Percentiles rank a stretch among this genome's conserved stretches.
These are phyloP conservation scores for Colletotrichum theobromicola DNA, from an alignment of 2,329 filamentous ascomycete species.

Conservation along the genomic window DNA sequence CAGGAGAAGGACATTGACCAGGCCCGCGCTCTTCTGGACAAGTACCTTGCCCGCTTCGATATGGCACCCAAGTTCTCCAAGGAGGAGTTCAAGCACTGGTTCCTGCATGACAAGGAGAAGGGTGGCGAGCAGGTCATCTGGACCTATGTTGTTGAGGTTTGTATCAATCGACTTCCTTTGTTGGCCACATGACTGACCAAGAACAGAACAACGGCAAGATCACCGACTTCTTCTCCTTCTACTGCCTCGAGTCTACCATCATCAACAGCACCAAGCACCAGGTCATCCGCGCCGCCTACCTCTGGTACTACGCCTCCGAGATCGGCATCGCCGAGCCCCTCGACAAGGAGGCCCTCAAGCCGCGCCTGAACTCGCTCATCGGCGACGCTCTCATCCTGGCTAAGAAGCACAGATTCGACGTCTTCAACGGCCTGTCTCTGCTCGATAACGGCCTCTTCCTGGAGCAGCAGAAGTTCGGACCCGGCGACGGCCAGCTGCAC, in stretches of 20 bases:
- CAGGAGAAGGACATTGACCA: slow-evolving; percentile 77
- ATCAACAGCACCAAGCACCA: slow-evolving; percentile 82
- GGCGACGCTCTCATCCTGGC: slow-evolving; percentile 87
- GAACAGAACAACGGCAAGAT: slow-evolving; percentile 70
- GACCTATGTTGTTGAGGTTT: slow-evolving; percentile 86
- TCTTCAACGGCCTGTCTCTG: slow-evolving; percentile 93
- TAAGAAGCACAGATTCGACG: slow-evolving; percentile 85
- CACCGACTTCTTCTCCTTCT: slow-evolving; percentile 97
- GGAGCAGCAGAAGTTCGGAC: slow-evolving; percentile 91
- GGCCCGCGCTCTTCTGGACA: slow-evolving; percentile 75
- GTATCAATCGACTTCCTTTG: background rate
- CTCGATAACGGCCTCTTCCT: slow-evolving; percentile 96
- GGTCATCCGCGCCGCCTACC: slow-evolving; percentile 86
- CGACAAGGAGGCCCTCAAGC: slow-evolving; percentile 68
- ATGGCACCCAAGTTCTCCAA: slow-evolving; percentile 82
- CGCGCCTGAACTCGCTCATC: slow-evolving; percentile 80
- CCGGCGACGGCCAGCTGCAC: slow-evolving; percentile 92
- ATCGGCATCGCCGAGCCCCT: slow-evolving; percentile 67
- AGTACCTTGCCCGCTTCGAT: slow-evolving; percentile 81
- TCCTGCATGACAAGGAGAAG: slow-evolving; percentile 72
- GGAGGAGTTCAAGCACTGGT: slow-evolving; percentile 88
- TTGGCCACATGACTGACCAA: slow-evolving; percentile 16
- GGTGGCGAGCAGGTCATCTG: slow-evolving; percentile 83
- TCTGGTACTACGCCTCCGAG: slow-evolving; percentile 96
- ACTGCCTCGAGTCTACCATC: slow-evolving; percentile 90